A percentile compares a stretch with the other conserved stretches of the same genome.
Conservation (phyloP, 2,329 filamentous ascomycete genomes). For the Nemania bipapillata region DNA sequence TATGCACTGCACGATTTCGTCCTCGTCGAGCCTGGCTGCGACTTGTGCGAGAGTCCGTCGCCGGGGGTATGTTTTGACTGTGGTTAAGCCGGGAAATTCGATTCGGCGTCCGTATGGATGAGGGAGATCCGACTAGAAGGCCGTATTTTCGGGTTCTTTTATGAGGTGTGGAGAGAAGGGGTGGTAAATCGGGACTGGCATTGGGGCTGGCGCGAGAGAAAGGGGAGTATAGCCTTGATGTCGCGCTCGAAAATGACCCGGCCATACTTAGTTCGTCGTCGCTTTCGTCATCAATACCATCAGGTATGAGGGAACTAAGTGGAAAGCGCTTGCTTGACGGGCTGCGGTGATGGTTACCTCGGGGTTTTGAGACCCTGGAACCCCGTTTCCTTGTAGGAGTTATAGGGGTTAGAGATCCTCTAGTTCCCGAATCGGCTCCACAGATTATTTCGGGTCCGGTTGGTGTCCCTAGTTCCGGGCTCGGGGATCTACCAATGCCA, state of each 20-base stretch:
- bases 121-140: conserved; percentile 16
- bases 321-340: conserved; percentile 38
- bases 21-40: conserved; percentile 20
- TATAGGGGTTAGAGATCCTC: conserved; percentile 10
- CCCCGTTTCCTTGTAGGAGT: conserved; percentile 33
- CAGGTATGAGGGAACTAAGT: conserved; percentile 43
- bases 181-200: conserved; percentile 21
- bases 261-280: conserved; percentile 43
- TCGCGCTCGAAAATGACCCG: conserved; percentile 27
- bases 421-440: background rate
- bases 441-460: conserved; percentile 5
- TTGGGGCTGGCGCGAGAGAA: conserved; percentile 22
- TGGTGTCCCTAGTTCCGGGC: conserved; percentile 37
- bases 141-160: conserved; percentile 29
- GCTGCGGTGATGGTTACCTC: conserved; percentile 8
- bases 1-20: conserved; percentile 37
- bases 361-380: conserved; percentile 12
- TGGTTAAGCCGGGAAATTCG: conserved; percentile 12
- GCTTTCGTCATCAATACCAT: conserved; percentile 42
- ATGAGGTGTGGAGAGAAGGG: conserved; percentile 33
- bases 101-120: conserved; percentile 16
- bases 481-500: conserved; percentile 24
- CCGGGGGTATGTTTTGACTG: conserved; percentile 28
- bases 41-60: conserved; percentile 41
- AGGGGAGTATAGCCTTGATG: conserved; percentile 21